Percentiles rank a stretch among this genome's conserved stretches.
Conservation (phyloP, 345 rosid genomes). For the Firmiana major region DNA sequence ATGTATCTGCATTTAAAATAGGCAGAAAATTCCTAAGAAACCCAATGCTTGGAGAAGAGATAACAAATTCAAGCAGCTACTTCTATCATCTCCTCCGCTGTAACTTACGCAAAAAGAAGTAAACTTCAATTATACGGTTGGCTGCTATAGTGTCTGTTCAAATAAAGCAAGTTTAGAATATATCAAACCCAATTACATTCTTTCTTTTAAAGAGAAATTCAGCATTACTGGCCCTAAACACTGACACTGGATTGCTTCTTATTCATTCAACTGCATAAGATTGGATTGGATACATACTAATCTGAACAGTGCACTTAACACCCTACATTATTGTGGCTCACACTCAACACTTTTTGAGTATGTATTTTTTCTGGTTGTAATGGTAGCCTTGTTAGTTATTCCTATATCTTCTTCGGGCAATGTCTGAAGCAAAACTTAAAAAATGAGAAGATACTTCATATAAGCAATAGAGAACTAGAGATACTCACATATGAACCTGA, state of each 20-base stretch:
- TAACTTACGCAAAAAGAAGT: neutral
- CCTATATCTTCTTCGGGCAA: too few species aligned
- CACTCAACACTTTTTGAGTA: too few species aligned
- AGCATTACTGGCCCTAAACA: neutral
- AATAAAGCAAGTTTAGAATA: neutral
- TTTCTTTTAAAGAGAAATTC: neutral
- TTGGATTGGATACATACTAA: neutral
- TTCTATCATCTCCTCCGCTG: neutral
- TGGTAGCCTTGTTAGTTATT: too few species aligned
- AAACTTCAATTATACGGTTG: neutral
- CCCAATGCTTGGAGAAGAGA: neutral
- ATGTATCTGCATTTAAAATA: constrained; percentile 1
- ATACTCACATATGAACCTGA: neutral
- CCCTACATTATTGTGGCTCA: neutral
- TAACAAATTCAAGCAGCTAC: neutral
- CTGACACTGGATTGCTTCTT: neutral
- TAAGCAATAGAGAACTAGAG: neutral
- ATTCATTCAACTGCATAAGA: neutral
- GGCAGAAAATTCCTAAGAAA: neutral
- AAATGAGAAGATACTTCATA: neutral
- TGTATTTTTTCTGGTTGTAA: too few species aligned
- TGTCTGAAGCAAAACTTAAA: neutral
- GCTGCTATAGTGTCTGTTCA: neutral
- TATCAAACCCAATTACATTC: neutral
- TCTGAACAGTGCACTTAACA: neutral